Conservation (phyloP, 768 basidiomycete species). For the Suillus ampliporus region DNA sequence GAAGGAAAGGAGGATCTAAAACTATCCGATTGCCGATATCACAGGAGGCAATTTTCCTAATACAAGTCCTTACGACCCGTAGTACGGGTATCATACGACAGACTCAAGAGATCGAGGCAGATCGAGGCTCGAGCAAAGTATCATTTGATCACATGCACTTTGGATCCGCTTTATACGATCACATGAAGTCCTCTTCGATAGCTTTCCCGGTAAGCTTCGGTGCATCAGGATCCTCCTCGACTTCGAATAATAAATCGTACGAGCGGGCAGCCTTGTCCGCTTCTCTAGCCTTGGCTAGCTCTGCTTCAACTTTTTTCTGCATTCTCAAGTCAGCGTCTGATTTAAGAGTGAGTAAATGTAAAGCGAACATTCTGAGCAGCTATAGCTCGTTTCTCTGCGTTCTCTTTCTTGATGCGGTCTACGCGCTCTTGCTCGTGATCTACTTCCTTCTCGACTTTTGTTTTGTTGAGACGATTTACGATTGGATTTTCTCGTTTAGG, state of each 20-base stretch:
- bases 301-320: constrained; percentile 81
- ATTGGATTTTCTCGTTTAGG: constrained; percentile 83
- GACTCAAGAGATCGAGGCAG: no score
- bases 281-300: constrained; percentile 75
- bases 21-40: constrained; percentile 10
- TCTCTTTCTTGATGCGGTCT: constrained; percentile 82
- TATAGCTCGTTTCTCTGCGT: constrained; percentile 60
- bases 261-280: constrained; percentile 88
- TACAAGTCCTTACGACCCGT: constrained; percentile 2
- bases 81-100: not conserved
- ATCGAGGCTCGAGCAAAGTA: not conserved
- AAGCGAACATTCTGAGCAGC: constrained; percentile 69
- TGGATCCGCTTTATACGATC: constrained; percentile 23
- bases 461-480: constrained; percentile 94
- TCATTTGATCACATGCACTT: constrained; percentile 8
- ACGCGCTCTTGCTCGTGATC: constrained; percentile 91
- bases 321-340: not conserved
- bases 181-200: constrained; percentile 92
- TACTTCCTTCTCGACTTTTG: constrained; percentile 81
- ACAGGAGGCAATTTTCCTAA: constrained; percentile 15
- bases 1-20: constrained; percentile 1
- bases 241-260: constrained; percentile 81
- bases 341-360: not conserved
- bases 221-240: constrained; percentile 58
- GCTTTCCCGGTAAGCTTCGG: constrained; percentile 69